phyloP scores from a whole-genome alignment of 2,329 filamentous ascomycete genomes.

The Arthrobotrys sinensis region DNA sequence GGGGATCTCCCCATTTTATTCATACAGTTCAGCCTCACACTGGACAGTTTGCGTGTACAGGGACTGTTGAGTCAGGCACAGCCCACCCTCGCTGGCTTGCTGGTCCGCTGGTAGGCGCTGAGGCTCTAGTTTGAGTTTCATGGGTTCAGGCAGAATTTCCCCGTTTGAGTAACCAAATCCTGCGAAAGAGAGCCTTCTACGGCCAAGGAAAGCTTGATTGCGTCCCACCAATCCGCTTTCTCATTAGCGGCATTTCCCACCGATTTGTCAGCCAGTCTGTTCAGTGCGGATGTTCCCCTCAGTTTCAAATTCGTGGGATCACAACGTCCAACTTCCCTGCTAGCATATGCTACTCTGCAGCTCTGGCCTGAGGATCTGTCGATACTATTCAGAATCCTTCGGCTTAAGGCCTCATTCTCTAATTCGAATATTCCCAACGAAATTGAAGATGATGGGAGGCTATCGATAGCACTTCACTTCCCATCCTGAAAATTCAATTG shows the following conservation, averaged over 20 bases:
- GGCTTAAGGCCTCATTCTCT: no score
- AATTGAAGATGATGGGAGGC: no score
- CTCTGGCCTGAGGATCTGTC: no score
- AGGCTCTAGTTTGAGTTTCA: neutral
- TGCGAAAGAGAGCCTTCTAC: constrained; percentile 3
- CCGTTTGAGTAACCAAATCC: constrained; percentile 11
- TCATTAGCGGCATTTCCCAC: constrained; percentile 6
- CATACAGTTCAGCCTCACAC: constrained; percentile 2
- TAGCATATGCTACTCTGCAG: no score
- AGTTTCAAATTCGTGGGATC: no score
- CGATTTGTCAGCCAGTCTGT: constrained; percentile 10
- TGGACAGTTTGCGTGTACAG: no score
- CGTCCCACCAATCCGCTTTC: neutral
- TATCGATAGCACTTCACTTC: no score
- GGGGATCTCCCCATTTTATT: neutral
- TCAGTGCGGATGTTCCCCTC: neutral
- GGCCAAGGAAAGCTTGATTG: constrained; percentile 39
- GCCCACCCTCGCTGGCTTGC: constrained; percentile 1
- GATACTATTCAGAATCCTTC: no score
- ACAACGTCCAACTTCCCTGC: no score
- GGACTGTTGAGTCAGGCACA: constrained; percentile 15
- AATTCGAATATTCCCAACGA: no score
- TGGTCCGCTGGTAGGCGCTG: no score
- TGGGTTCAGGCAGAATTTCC: constrained; percentile 13
- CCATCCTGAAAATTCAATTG: no score